phyloP scores from a whole-genome alignment of 2,329 filamentous ascomycete species.

The Aureobasidium sp. region DNA sequence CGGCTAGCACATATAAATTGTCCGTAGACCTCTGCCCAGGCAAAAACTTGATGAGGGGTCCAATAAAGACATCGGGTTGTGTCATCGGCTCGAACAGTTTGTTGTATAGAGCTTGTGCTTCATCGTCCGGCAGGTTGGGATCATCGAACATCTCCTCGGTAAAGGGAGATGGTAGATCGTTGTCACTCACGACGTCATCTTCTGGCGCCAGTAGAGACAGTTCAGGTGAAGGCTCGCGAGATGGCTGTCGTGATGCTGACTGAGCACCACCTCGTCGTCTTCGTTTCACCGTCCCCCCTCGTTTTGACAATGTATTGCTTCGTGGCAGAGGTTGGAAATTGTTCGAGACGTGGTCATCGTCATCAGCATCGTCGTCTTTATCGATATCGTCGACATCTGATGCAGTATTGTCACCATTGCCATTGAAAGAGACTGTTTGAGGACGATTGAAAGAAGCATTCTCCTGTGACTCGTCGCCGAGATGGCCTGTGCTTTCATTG shows the following conservation, averaged over 20 bases:
- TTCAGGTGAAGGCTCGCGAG: constrained; percentile 24
- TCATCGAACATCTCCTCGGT: constrained; percentile 17
- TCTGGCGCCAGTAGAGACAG: constrained; percentile 26
- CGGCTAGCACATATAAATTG: constrained; percentile 50
- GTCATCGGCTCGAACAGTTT: constrained; percentile 36
- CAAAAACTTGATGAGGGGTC: constrained; percentile 37
- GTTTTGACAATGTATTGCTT: constrained; percentile 6
- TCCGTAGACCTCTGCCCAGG: constrained; percentile 40
- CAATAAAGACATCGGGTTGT: constrained; percentile 36
- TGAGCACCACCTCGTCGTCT: constrained; percentile 13
- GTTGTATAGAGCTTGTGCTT: constrained; percentile 37
- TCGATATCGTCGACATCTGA: constrained; percentile 1
- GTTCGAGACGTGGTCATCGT: constrained; percentile 6
- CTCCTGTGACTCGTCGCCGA: not conserved
- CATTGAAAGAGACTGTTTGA: not conserved
- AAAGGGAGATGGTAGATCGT: constrained; percentile 22
- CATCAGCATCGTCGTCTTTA: constrained; percentile 8
- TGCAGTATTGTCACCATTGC: constrained; percentile 1
- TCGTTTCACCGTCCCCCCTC: constrained; percentile 1
- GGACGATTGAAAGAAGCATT: not conserved
- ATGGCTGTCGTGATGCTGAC: constrained; percentile 1
- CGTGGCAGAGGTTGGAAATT: constrained; percentile 1
- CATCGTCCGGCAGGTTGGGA: constrained; percentile 24
- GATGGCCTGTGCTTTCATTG: not conserved
- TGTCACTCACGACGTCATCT: constrained; percentile 27